These are phyloP conservation scores for Moniliophthora roreri DNA, from an alignment of 1,284 basidiomycete genomes.

Conservation along the genomic window DNA sequence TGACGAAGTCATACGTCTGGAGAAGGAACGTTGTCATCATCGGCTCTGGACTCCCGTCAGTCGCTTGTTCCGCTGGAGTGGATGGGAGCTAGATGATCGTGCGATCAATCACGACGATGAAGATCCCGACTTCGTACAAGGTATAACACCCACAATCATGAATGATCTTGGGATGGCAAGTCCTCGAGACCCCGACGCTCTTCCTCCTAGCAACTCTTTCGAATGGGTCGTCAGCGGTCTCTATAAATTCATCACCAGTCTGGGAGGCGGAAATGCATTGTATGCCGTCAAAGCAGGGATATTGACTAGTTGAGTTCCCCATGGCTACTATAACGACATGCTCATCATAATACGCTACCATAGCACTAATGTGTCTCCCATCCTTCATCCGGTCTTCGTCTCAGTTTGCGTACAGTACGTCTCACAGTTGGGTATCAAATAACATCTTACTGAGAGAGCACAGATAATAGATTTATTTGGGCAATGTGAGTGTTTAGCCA, in stretches of 20 bases:
- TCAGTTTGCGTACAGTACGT: constrained; percentile 59
- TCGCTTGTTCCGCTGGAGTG: constrained; percentile 42
- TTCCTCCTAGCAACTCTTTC: constrained; percentile 62
- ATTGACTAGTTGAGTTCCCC: constrained; percentile 47
- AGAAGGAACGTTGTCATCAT: constrained; percentile 48
- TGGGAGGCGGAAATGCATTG: constrained; percentile 60
- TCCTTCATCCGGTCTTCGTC: constrained; percentile 56
- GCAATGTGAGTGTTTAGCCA: constrained; percentile 37
- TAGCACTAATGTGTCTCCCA: constrained; percentile 63
- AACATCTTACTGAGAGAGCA: too few relatives aligned
- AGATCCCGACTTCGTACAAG: constrained; percentile 64
- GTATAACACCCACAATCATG: constrained; percentile 41
- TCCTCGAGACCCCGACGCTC: constrained; percentile 71
- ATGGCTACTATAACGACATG: background rate
- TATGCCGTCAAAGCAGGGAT: constrained; percentile 82
- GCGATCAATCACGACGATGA: constrained; percentile 50
- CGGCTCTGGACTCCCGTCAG: constrained; percentile 71
- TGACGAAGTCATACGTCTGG: constrained; percentile 54
- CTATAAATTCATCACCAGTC: constrained; percentile 36
- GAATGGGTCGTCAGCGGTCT: constrained; percentile 50
- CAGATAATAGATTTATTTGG: constrained; percentile 58
- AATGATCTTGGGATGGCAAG: constrained; percentile 55
- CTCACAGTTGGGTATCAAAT: too few relatives aligned
- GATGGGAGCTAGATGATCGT: constrained; percentile 47
- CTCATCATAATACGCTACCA: background rate